Evolutionary conservation across 1,139 yeast species (phyloP), one percentile per base, ranked within the genome.

Genomic region (Pichia cactophila): DNA sequence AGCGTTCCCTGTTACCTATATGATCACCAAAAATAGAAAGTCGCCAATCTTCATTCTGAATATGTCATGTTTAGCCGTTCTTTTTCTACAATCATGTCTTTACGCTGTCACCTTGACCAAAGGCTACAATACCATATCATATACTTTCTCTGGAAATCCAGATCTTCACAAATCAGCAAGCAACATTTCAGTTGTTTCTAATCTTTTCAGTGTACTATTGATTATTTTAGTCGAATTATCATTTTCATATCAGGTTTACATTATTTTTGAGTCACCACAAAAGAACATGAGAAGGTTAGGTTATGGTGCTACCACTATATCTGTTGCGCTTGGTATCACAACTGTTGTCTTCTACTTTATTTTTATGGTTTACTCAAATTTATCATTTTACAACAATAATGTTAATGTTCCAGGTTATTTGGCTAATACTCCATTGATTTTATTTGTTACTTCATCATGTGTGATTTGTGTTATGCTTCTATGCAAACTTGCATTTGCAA

Each of bases 21-120:
- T 77, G 33, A 63, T 78, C 8, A 71, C 80, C 6, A 73, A 70
- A 42, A 74, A 72, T 50, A 78, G 72, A 58, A 74, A 67, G 41
- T 78, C 89, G 0, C 86, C 89, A 5, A 77, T 88, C 35, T 89
- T 86, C 62, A 65, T 81, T 26, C 67, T 87, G 48, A 88, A 89
- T 65, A 81, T 80, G 60, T 49, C 71, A 2, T 77, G 86, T 20
- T 70, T 89, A 48, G 48, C 77, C 2, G 62, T 79, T 5, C 67
- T 82, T 42, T 65, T 83, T 6, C 52, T 86, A 12, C 84, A 83
- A 51, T 77, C 87, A 1, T 71, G 74, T 7, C 68, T 86, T n/a
- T 81, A 73, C 64, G 61, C 83, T 33, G 72, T 67, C 17, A 80
- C 79, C 55, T 63, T 81, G 31, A 61, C 74, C 37, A 78, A 84